Percentiles rank a stretch among this genome's conserved stretches.
Conservation (phyloP, 176 grass and related monocot species). For the Themeda triandra region DNA sequence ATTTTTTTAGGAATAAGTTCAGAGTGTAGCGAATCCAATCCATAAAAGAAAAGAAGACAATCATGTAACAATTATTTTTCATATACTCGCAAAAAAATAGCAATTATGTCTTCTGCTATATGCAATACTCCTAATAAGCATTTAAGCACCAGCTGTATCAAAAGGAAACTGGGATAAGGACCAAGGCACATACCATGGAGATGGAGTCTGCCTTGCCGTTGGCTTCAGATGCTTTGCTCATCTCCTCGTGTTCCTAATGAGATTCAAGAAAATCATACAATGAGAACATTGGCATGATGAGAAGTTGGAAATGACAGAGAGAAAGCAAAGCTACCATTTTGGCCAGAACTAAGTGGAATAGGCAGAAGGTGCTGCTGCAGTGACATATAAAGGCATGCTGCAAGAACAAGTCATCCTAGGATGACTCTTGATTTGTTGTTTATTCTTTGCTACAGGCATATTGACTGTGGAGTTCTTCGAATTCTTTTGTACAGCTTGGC, state of each 20-base stretch:
- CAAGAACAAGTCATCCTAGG: neutral
- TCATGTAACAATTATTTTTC: neutral
- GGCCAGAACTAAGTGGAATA: slow-evolving; percentile 1
- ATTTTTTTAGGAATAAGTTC: neutral
- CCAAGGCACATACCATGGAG: slow-evolving; percentile 32
- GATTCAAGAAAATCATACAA: slow-evolving; percentile 8
- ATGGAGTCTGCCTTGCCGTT: slow-evolving; percentile 19
- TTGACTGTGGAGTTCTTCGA: neutral
- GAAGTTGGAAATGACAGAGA: neutral
- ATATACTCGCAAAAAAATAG: too few relatives aligned
- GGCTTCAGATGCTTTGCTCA: slow-evolving; percentile 36
- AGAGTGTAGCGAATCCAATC: neutral
- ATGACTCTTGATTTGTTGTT: neutral
- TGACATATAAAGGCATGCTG: slow-evolving; percentile 30
- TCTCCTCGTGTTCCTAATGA: slow-evolving; percentile 37
- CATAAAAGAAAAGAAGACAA: neutral
- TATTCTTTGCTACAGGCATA: slow-evolving; percentile 4
- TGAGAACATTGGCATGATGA: neutral
- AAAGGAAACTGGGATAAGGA: neutral
- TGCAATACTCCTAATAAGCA: neutral
- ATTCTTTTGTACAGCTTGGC: slow-evolving; percentile 17
- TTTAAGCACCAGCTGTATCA: neutral
- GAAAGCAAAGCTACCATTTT: slow-evolving; percentile 36
- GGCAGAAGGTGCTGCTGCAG: neutral
- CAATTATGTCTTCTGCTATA: neutral